Conservation (phyloP, 352 stramenopile species). For the Pythium aphanidermatum region DNA sequence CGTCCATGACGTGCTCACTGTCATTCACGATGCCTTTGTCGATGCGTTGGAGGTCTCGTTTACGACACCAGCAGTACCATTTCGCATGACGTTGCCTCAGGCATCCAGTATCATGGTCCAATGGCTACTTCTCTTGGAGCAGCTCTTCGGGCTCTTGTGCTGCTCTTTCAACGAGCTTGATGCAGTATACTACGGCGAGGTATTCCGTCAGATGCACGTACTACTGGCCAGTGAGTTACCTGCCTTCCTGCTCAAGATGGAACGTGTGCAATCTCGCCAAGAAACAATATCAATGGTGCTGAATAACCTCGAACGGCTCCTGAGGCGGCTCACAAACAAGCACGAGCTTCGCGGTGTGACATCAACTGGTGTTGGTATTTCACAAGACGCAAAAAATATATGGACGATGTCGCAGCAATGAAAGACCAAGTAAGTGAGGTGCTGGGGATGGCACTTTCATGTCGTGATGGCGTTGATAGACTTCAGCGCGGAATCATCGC, state of each 20-base stretch:
- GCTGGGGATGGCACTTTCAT: conserved; percentile 18
- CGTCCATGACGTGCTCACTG: conserved; percentile 28
- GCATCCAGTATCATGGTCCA: neutral
- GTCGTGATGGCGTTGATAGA: conserved; percentile 13
- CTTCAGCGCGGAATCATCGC: conserved; percentile 27
- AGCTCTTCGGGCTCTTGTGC: conserved; percentile 33
- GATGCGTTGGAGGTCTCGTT: conserved; percentile 14
- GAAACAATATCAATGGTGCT: conserved; percentile 30
- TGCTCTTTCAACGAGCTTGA: conserved; percentile 37
- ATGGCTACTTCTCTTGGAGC: conserved; percentile 38
- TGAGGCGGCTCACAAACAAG: conserved; percentile 34
- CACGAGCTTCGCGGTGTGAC: conserved; percentile 42
- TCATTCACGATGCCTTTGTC: conserved; percentile 34
- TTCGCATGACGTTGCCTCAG: neutral
- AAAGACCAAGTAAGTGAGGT: conserved; percentile 18
- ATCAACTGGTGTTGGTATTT: conserved; percentile 27
- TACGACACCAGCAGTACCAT: neutral
- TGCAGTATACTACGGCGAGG: conserved; percentile 25
- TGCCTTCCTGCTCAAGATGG: conserved; percentile 33
- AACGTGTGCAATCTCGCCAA: conserved; percentile 24
- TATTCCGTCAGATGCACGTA: conserved; percentile 23
- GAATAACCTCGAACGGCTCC: conserved; percentile 34
- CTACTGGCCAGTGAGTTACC: conserved; percentile 30
- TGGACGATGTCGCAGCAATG: conserved; percentile 19
- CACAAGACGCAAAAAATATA: conserved; percentile 26